Percentiles rank a stretch among this genome's conserved stretches.
These are phyloP conservation scores for Rhizopogon vinicolor DNA, from an alignment of 768 basidiomycete genomes.

Conservation along the genomic window DNA sequence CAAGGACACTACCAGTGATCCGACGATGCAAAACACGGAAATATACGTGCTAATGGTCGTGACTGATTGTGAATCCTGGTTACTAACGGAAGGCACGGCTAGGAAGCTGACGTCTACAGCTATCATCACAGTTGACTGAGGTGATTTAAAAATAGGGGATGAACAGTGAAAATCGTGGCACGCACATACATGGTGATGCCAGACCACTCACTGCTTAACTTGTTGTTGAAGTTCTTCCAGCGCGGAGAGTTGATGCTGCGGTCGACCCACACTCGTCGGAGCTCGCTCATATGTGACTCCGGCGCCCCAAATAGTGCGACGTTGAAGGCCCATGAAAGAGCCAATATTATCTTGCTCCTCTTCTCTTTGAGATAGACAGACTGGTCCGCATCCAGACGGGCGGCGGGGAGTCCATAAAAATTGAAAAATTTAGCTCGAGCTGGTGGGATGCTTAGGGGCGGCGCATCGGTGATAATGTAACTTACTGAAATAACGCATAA, in stretches of 20 bases:
- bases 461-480: neutral
- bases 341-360: slow-evolving; percentile 1
- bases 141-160: neutral
- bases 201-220: slow-evolving; percentile 41
- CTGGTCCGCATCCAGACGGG: slow-evolving; percentile 40
- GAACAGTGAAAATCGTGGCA: neutral
- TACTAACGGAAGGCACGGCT: slow-evolving; percentile 39
- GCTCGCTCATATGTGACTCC: slow-evolving; percentile 32
- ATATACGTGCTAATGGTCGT: slow-evolving; percentile 23
- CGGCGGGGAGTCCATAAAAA: slow-evolving; percentile 41
- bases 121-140: slow-evolving; percentile 43
- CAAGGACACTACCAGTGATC: slow-evolving; percentile 29
- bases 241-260: slow-evolving; percentile 27
- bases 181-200: slow-evolving; percentile 44
- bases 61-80: neutral
- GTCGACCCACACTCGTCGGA: slow-evolving; percentile 44
- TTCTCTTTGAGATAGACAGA: slow-evolving; percentile 26
- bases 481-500: slow-evolving; percentile 42
- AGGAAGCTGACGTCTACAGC: slow-evolving; percentile 50
- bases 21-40: slow-evolving; percentile 31
- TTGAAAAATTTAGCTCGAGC: slow-evolving; percentile 35
- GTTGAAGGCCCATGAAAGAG: slow-evolving; percentile 12
- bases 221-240: slow-evolving; percentile 37
- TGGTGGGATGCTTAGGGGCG: slow-evolving; percentile 10
- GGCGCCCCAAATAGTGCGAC: slow-evolving; percentile 39